Base-by-base conservation (phyloP, 495 filamentous ascomycete species). In the Tuber microsphaerosporum region DNA sequence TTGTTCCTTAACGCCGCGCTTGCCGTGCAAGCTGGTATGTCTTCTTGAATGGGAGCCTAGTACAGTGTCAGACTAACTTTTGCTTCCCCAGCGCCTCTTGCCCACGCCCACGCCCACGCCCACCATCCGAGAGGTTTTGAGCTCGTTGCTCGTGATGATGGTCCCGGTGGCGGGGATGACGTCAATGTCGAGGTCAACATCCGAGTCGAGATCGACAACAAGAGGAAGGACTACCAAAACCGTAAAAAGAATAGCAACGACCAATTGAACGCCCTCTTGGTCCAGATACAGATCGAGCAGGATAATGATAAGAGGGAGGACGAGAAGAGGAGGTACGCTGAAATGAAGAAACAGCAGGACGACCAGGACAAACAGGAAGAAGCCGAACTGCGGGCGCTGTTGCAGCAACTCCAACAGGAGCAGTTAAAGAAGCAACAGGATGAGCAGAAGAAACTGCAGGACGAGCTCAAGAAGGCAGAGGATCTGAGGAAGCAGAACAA, bases 1-100 rank as follows among this genome's bases (percentile, higher is more conserved):
- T 44, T 79, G 37, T 70, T 69, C 44, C 70, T 79, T 22, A 72
- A 70, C 46, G 70, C 61, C n/a, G 51, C 61, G 20, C 70, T 79
- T 73, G 51, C 56, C 8, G 77, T 79, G 34, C 72, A 75, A 1
- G 72, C 76, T 71, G 77, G 77, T 79, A 75, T 46, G 70, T 75
- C 22, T 48, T 17, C 72, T 45, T 69, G 51, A 61, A 31, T 26
- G 1, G 9, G 14, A 61, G 31, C 14, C 10, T 61, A 1, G n/a
- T 31, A 5, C 8, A 26, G n/a, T 61, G 26, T 61, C 2, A 26
- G 51, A n/a, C 51, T 61, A 61, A 61, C 51, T 31, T 61, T 61
- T 61, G 22, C 19, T 61, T 16, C 70, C 39, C 42, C 41, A 41
- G 45, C 26, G 17, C 41, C 39, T 12, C 70, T 43, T 78, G 77